Evolutionary conservation across 2,329 filamentous ascomycete genomes (phyloP).

Genomic region (Colletotrichum camelliae): DNA sequence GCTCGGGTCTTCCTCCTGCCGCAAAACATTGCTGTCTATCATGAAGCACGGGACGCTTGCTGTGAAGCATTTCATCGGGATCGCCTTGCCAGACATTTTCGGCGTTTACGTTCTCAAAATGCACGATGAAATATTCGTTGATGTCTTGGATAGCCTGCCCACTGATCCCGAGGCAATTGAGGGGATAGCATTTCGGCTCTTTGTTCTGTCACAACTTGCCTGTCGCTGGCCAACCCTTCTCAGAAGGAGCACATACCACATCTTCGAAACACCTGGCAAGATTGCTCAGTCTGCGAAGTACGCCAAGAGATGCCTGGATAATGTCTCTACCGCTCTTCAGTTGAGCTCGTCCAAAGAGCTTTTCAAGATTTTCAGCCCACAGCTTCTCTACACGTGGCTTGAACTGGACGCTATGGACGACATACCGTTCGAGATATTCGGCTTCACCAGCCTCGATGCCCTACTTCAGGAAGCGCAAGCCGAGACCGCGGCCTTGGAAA

Average conservation of each 20-base stretch:
- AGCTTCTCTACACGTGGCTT: conserved; percentile 91
- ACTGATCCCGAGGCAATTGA: conserved; percentile 73
- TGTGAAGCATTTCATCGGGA: conserved; percentile 79
- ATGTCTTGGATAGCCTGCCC: conserved; percentile 83
- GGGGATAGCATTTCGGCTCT: conserved; percentile 84
- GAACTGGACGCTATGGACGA: conserved; percentile 68
- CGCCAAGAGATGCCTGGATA: conserved; percentile 72
- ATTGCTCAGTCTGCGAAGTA: conserved; percentile 70
- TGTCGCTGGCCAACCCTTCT: conserved; percentile 86
- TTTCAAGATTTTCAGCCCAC: conserved; percentile 84
- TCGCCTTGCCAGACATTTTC: conserved; percentile 76
- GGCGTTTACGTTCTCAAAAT: conserved; percentile 79
- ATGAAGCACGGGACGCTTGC: conserved; percentile 69
- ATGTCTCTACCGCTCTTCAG: conserved; percentile 69
- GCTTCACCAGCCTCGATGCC: conserved; percentile 71
- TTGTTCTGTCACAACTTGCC: conserved; percentile 77
- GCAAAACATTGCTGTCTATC: conserved; percentile 78
- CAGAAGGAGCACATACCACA: conserved; percentile 87
- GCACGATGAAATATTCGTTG: conserved; percentile 84
- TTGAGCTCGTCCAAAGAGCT: conserved; percentile 72
- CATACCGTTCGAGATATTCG: conserved; percentile 87
- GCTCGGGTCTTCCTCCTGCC: conserved; percentile 60
- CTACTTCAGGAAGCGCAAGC: conserved; percentile 74
- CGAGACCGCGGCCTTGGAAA: conserved; percentile 79
- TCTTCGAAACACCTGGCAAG: conserved; percentile 87